Evolutionary conservation across 345 rosid species (phyloP).

Genomic region (Citrus unshiu): DNA sequence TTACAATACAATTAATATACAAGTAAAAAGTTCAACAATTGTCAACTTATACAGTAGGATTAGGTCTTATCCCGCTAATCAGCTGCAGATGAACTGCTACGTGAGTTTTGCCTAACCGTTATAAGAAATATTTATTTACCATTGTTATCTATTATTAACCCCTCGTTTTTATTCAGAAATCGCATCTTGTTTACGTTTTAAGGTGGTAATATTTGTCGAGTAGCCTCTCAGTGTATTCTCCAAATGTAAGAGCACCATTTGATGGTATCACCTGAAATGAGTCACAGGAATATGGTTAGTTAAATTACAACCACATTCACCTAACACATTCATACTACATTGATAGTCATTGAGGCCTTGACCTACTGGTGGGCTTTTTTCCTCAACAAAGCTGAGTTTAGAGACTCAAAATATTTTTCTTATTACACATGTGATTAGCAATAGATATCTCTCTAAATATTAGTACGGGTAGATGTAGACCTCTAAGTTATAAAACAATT

Average conservation of each 20-base stretch:
- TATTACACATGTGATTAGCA: too few species aligned
- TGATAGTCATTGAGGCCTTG: too few species aligned
- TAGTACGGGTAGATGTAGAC: too few species aligned
- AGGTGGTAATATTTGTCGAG: conserved; percentile 66
- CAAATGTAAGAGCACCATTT: conserved; percentile 54
- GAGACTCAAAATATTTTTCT: too few species aligned
- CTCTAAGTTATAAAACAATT: too few species aligned
- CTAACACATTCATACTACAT: background rate
- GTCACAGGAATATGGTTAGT: background rate
- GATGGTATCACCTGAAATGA: conserved; percentile 51
- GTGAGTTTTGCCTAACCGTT: background rate
- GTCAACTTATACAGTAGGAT: background rate
- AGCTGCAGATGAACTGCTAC: background rate
- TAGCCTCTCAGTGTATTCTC: conserved; percentile 80
- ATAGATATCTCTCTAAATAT: too few species aligned
- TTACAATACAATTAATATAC: too few species aligned
- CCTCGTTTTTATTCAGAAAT: too few species aligned
- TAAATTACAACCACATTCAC: background rate
- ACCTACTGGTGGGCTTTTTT: too few species aligned
- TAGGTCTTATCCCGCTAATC: background rate
- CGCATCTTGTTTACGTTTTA: conserved; percentile 26
- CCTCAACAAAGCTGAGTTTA: too few species aligned
- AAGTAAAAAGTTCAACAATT: background rate
- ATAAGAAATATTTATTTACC: background rate
- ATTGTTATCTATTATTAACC: too few species aligned